Conservation (phyloP, 2,329 filamentous ascomycete species). For the Claviceps pazoutovae region DNA sequence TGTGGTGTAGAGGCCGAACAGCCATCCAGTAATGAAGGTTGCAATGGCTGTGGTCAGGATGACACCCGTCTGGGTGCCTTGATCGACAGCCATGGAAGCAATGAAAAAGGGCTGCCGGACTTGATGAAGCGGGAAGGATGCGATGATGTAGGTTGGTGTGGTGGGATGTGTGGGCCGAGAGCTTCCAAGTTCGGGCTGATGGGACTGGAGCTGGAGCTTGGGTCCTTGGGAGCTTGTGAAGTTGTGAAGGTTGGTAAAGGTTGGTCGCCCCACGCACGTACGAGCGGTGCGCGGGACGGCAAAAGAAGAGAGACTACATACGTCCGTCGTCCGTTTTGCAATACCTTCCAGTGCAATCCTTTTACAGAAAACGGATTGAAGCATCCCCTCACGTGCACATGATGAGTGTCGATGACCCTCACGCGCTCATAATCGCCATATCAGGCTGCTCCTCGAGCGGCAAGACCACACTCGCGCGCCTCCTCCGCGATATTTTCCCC, state of each 20-base stretch:
- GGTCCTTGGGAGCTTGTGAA: too few species aligned
- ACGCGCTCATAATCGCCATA: slow-evolving; percentile 58
- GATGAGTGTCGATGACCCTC: slow-evolving; percentile 19
- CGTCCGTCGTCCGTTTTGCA: too few species aligned
- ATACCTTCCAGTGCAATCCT: too few species aligned
- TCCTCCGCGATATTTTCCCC: slow-evolving; percentile 71
- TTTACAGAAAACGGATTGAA: too few species aligned
- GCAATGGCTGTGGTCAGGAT: slow-evolving; percentile 62
- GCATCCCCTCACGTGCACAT: not conserved
- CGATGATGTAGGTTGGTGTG: not conserved
- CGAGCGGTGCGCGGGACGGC: too few species aligned
- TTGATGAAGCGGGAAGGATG: not conserved
- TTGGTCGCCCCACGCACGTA: too few species aligned
- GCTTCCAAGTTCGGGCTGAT: not conserved
- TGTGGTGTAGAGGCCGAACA: slow-evolving; percentile 62
- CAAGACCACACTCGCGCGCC: slow-evolving; percentile 82
- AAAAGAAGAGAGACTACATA: too few species aligned
- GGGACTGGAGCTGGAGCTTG: not conserved
- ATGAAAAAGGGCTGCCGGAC: not conserved
- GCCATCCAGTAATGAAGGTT: slow-evolving; percentile 63
- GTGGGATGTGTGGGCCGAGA: not conserved
- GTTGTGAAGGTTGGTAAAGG: too few species aligned
- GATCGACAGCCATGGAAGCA: slow-evolving; percentile 5
- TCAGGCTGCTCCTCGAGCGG: slow-evolving; percentile 86
- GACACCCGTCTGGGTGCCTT: slow-evolving; percentile 35